A percentile compares a stretch with the other conserved stretches of the same genome.
Conservation (phyloP, 192 early-diverging fungal genomes). For the Kickxella alabastrina region DNA sequence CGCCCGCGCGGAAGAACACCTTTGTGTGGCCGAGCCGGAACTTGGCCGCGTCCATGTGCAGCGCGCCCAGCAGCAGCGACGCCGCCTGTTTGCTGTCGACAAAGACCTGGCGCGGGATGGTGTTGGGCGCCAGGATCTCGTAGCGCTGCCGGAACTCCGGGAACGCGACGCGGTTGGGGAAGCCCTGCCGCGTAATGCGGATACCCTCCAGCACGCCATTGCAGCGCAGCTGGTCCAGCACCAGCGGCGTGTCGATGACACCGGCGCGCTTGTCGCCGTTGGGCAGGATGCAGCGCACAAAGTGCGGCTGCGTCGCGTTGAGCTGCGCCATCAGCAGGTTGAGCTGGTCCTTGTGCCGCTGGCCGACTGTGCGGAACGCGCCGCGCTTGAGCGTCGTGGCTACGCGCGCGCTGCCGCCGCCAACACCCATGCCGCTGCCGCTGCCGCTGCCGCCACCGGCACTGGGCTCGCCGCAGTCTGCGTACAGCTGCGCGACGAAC, state of each 20-base stretch:
- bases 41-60: conserved; percentile 74
- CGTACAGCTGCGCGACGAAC: conserved; percentile 76
- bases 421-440: not conserved
- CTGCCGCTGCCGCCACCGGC: conserved; percentile 28
- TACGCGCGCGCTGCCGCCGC: conserved; percentile 15
- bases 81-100: conserved; percentile 88
- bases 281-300: conserved; percentile 97
- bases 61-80: conserved; percentile 68
- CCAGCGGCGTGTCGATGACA: conserved; percentile 75
- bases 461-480: conserved; percentile 61
- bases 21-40: conserved; percentile 90
- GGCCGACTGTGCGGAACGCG: conserved; percentile 90
- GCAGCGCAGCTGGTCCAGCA: conserved; percentile 90
- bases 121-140: conserved; percentile 80
- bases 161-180: conserved; percentile 89
- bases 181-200: conserved; percentile 91
- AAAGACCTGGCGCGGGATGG: conserved; percentile 74
- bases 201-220: conserved; percentile 98
- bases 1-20: conserved; percentile 95
- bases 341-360: conserved; percentile 93
- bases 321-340: conserved; percentile 84
- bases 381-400: conserved; percentile 66
- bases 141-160: conserved; percentile 92
- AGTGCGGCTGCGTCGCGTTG: conserved; percentile 90
- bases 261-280: conserved; percentile 88